A percentile compares a stretch with the other conserved stretches of the same genome.
Evolutionary conservation across 2,329 filamentous ascomycete species (phyloP).

Genomic region (Stagonosporopsis rhizophila): DNA sequence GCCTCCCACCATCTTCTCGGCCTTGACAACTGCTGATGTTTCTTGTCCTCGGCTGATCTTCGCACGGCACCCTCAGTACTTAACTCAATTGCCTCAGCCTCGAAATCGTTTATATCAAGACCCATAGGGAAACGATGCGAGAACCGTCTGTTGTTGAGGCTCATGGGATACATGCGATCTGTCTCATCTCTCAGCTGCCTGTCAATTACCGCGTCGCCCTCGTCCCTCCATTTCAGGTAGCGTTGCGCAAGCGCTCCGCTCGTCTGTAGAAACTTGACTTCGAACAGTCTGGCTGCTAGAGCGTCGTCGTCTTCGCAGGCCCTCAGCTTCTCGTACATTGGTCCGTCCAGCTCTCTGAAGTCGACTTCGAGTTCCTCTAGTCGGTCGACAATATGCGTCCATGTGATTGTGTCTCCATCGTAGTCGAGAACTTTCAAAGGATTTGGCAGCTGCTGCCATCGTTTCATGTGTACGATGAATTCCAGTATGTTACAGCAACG

Average conservation of each 20-base stretch:
- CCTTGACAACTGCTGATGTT: not conserved
- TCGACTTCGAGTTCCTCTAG: not conserved
- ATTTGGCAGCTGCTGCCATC: conserved; percentile 13
- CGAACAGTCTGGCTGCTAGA: not conserved
- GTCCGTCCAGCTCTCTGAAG: not conserved
- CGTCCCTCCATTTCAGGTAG: not conserved
- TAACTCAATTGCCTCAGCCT: not conserved
- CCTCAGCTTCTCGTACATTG: not conserved
- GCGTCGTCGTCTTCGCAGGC: not conserved
- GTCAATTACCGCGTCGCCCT: not conserved
- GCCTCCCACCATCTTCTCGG: not conserved
- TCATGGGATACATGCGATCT: not conserved
- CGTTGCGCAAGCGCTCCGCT: conserved; percentile 5
- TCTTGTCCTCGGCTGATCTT: not conserved
- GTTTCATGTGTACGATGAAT: conserved; percentile 10
- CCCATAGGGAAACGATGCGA: conserved; percentile 1
- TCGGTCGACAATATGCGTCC: conserved; percentile 1
- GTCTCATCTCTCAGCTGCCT: not conserved
- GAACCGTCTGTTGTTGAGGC: conserved; percentile 3
- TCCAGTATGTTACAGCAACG: conserved; percentile 15
- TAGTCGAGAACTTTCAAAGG: conserved; percentile 5
- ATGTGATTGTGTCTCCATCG: not conserved
- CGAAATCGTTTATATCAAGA: not conserved
- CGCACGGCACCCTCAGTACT: not conserved
- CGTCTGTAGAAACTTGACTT: not conserved